A percentile compares a stretch with the other conserved stretches of the same genome.
Evolutionary conservation across 768 basidiomycete genomes (phyloP).

Genomic region (Pleurotus tuoliensis): DNA sequence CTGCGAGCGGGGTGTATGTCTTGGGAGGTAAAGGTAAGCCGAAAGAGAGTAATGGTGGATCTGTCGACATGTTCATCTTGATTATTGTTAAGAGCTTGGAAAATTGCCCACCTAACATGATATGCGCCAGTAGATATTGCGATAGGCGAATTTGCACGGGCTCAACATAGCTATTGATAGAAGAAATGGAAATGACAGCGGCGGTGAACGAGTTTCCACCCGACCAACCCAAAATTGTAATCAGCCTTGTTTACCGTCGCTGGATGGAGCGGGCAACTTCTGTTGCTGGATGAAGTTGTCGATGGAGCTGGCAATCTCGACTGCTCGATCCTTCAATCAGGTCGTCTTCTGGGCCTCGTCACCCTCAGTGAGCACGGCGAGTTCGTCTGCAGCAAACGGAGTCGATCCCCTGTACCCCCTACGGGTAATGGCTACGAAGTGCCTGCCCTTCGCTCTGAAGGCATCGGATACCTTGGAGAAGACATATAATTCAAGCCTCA

Average conservation of each 20-base stretch:
- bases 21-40: conserved; percentile 20
- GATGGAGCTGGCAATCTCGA: conserved; percentile 30
- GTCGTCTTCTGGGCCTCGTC: conserved; percentile 18
- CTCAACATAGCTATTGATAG: conserved; percentile 15
- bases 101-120: conserved; percentile 22
- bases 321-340: conserved; percentile 24
- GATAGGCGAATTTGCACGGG: conserved; percentile 14
- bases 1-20: conserved; percentile 22
- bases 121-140: conserved; percentile 19
- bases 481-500: conserved; percentile 11
- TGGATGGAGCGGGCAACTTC: conserved; percentile 21
- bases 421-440: conserved; percentile 32
- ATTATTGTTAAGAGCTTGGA: too few species aligned
- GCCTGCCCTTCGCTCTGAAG: conserved; percentile 21
- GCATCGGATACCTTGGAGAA: conserved; percentile 27
- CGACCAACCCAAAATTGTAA: conserved; percentile 32
- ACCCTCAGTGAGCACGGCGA: conserved; percentile 14
- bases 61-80: conserved; percentile 10
- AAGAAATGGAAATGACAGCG: conserved; percentile 20
- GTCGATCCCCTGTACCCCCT: conserved; percentile 34
- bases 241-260: conserved; percentile 23
- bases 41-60: conserved; percentile 21
- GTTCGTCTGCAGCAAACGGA: conserved; percentile 24
- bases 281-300: conserved; percentile 25
- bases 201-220: conserved; percentile 22